A percentile compares a stretch with the other conserved stretches of the same genome.
Conservation (phyloP, 2,329 filamentous ascomycete genomes). For the Aspergillus melleus region DNA sequence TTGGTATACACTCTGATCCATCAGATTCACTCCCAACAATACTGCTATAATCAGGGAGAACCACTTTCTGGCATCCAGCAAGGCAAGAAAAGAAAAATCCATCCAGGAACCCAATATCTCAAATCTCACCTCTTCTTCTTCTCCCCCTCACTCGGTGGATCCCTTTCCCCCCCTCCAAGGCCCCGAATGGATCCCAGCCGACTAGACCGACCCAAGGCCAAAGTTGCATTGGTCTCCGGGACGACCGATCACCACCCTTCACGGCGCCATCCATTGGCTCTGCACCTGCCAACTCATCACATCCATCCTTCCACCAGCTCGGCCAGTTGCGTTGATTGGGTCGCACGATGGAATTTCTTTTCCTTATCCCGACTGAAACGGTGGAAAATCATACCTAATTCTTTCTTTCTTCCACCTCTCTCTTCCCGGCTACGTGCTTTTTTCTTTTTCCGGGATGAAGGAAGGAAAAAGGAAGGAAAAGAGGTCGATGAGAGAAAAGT, state of each 20-base stretch:
- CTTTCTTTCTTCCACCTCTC: no score
- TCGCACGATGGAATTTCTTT: background rate
- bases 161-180: background rate
- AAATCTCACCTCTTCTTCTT: no score
- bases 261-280: slow-evolving; percentile 7
- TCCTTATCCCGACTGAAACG: no score
- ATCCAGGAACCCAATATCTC: no score
- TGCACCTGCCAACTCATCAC: slow-evolving; percentile 24
- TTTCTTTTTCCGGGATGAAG: no score
- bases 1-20: background rate
- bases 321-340: background rate
- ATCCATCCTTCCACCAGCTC: slow-evolving; percentile 1
- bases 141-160: background rate
- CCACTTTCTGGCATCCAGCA: background rate
- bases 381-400: no score
- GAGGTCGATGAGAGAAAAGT: no score
- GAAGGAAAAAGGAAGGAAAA: no score
- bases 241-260: slow-evolving; percentile 6
- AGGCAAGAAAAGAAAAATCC: background rate
- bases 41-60: no score
- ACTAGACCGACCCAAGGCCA: background rate
- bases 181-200: background rate
- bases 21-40: background rate
- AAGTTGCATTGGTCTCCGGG: slow-evolving; percentile 3
- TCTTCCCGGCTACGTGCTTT: no score